A percentile compares a stretch with the other conserved stretches of the same genome.
phyloP scores from a whole-genome alignment of 2,329 filamentous ascomycete genomes.

The Pseudocercospora musae region DNA sequence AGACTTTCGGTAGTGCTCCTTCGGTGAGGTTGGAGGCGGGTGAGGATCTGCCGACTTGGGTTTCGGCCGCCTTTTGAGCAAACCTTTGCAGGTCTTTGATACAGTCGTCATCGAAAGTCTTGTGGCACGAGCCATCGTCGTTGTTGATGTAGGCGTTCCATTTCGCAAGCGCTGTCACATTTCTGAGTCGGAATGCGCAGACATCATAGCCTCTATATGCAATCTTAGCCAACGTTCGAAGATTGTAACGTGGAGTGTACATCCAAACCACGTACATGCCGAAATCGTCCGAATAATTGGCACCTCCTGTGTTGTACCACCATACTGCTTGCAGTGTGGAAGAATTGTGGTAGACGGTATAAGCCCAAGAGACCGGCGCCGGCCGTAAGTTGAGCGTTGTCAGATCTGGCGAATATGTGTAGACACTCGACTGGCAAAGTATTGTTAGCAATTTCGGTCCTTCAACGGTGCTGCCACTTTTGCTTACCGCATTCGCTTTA shows the following conservation, averaged over 20 bases:
- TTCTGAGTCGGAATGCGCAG: not conserved
- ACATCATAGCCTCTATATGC: not conserved
- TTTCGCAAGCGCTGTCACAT: not conserved
- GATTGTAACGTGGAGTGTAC: not conserved
- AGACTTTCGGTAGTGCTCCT: not conserved
- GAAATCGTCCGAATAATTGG: not conserved
- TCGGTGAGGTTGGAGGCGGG: not conserved
- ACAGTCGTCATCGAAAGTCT: not conserved
- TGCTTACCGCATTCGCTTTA: not conserved
- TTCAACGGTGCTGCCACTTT: not conserved
- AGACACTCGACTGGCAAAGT: not conserved
- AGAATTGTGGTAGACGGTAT: not conserved
- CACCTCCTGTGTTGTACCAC: conserved; percentile 2
- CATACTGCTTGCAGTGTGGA: not conserved
- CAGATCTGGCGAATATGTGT: not conserved
- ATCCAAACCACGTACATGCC: not conserved
- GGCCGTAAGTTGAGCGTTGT: not conserved
- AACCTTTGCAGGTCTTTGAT: not conserved
- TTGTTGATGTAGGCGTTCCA: not conserved
- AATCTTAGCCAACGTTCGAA: not conserved
- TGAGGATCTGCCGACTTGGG: not conserved
- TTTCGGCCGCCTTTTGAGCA: not conserved
- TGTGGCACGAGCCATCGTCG: not conserved
- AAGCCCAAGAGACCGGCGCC: not conserved
- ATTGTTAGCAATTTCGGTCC: not conserved